phyloP scores from a whole-genome alignment of 768 basidiomycete genomes.

The Tricholoma sp. region DNA sequence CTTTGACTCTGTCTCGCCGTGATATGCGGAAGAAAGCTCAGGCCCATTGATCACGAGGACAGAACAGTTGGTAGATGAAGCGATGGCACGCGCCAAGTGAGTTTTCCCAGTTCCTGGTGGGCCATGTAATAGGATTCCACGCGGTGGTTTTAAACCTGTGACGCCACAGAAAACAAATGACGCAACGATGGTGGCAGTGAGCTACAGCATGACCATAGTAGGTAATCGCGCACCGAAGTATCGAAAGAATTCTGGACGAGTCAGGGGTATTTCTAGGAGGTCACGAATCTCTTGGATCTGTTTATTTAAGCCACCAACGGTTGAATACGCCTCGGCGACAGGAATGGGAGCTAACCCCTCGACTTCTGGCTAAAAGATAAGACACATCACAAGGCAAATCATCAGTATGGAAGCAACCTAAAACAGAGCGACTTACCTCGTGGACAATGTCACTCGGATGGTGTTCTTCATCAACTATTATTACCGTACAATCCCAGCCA shows the following conservation, averaged over 20 bases:
- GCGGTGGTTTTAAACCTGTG: slow-evolving; percentile 86
- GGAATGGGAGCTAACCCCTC: slow-evolving; percentile 42
- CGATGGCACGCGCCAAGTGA: slow-evolving; percentile 91
- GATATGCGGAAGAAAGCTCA: slow-evolving; percentile 91
- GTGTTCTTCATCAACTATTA: slow-evolving; percentile 31
- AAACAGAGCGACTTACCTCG: slow-evolving; percentile 25
- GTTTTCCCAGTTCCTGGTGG: slow-evolving; percentile 99
- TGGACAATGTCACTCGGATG: slow-evolving; percentile 18
- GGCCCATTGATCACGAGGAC: slow-evolving; percentile 96
- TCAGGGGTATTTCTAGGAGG: slow-evolving; percentile 81
- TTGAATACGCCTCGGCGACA: slow-evolving; percentile 58
- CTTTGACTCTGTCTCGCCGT: slow-evolving; percentile 93
- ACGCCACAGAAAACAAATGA: slow-evolving; percentile 3
- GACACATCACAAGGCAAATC: slow-evolving; percentile 12
- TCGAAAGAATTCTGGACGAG: slow-evolving; percentile 72
- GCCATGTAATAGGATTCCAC: slow-evolving; percentile 90
- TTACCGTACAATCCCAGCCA: slow-evolving; percentile 63
- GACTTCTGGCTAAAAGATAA: slow-evolving; percentile 35
- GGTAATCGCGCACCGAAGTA: slow-evolving; percentile 56
- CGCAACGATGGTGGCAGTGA: neutral
- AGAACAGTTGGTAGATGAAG: slow-evolving; percentile 76
- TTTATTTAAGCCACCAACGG: slow-evolving; percentile 82
- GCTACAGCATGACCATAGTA: slow-evolving; percentile 10
- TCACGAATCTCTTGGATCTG: slow-evolving; percentile 85
- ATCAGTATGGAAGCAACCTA: slow-evolving; percentile 1